phyloP scores from a whole-genome alignment of 2,329 filamentous ascomycete species.

The Triangularia setosa region DNA sequence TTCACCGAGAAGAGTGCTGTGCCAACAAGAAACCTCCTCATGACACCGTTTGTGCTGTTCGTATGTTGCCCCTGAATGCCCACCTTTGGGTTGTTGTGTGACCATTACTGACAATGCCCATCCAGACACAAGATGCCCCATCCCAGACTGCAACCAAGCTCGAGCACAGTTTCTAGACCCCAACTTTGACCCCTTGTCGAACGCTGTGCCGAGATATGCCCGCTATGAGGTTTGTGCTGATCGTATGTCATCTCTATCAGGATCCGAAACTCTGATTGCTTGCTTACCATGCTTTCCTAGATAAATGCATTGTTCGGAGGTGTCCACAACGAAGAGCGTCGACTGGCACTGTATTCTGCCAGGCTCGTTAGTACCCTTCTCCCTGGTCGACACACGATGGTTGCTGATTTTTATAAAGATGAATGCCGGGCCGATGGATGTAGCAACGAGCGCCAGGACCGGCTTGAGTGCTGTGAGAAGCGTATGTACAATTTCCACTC shows the following conservation, averaged over 20 bases:
- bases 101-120: background rate
- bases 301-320: constrained; percentile 22
- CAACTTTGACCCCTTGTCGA: constrained; percentile 16
- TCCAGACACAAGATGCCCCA: constrained; percentile 22
- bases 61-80: constrained; percentile 10
- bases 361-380: constrained; percentile 15
- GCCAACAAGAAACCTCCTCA: constrained; percentile 22
- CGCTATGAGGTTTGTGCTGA: constrained; percentile 24
- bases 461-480: constrained; percentile 20
- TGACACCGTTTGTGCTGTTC: constrained; percentile 23
- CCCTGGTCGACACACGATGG: too few relatives aligned
- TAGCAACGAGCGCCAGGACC: constrained; percentile 16
- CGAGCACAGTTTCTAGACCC: constrained; percentile 23
- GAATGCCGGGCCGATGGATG: constrained; percentile 23
- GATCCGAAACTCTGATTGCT: background rate
- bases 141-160: constrained; percentile 22
- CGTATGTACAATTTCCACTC: constrained; percentile 15
- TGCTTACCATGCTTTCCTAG: constrained; percentile 5
- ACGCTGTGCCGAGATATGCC: constrained; percentile 16
- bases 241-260: constrained; percentile 16
- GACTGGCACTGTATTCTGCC: constrained; percentile 14
- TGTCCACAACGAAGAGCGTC: constrained; percentile 17
- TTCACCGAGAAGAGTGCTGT: constrained; percentile 22
- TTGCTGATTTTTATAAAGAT: constrained; percentile 14
- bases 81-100: background rate